phyloP scores from a whole-genome alignment of 1,284 basidiomycete genomes.

The Inonotus obliquus region DNA sequence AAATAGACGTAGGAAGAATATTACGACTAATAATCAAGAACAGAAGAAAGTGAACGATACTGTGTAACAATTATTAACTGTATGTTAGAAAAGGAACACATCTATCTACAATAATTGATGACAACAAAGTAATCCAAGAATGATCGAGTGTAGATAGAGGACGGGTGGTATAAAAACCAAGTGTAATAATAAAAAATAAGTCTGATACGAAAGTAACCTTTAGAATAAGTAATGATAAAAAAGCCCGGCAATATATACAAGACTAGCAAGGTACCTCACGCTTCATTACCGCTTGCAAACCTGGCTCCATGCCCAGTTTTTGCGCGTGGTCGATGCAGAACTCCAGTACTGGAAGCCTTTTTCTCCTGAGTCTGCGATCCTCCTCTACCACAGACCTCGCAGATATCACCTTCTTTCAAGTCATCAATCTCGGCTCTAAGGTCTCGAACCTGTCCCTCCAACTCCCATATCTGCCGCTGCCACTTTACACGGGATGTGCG shows the following conservation, averaged over 20 bases:
- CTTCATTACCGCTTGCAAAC: constrained; percentile 28
- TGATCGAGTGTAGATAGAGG: neutral
- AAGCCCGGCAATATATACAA: too few relatives aligned
- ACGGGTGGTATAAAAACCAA: neutral
- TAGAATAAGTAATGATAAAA: neutral
- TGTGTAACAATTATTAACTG: neutral
- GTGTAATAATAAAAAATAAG: constrained; percentile 5
- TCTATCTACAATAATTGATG: neutral
- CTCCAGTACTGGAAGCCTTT: constrained; percentile 29
- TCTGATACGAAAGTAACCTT: neutral
- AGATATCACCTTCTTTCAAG: constrained; percentile 43
- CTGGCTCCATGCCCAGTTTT: constrained; percentile 30
- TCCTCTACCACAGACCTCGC: constrained; percentile 58
- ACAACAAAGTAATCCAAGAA: neutral
- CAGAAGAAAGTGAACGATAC: constrained; percentile 13
- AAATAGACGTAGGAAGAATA: neutral
- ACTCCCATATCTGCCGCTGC: constrained; percentile 69
- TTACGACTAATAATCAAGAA: constrained; percentile 19
- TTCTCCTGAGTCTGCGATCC: constrained; percentile 12
- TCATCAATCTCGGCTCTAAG: constrained; percentile 62
- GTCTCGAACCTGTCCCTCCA: constrained; percentile 69
- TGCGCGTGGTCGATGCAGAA: constrained; percentile 65
- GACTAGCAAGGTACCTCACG: neutral
- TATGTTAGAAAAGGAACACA: neutral
- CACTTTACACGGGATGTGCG: constrained; percentile 52